Percentiles rank a stretch among this genome's conserved stretches.
Evolutionary conservation across 2,329 filamentous ascomycete species (phyloP).

Genomic region (Fusarium compactum): DNA sequence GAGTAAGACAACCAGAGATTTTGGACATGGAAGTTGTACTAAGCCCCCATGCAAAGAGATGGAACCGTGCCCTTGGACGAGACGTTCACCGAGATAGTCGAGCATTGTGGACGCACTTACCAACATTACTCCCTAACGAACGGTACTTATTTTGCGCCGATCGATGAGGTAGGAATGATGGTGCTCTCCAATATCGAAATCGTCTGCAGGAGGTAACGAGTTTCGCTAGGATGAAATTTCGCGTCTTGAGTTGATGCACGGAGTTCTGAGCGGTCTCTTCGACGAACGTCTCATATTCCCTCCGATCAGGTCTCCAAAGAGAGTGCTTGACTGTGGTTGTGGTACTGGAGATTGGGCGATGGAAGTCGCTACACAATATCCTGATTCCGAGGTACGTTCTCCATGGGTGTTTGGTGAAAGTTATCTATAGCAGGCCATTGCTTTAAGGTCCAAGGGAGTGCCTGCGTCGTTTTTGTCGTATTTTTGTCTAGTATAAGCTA

Average conservation of each 20-base stretch:
- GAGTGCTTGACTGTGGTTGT: conserved; percentile 79
- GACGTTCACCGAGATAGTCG: conserved; percentile 68
- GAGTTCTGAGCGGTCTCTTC: conserved; percentile 72
- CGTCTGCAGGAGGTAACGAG: conserved; percentile 23
- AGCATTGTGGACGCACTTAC: conserved; percentile 72
- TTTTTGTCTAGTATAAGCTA: not conserved
- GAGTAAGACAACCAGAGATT: conserved; percentile 47
- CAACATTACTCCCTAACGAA: conserved; percentile 76
- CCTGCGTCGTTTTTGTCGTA: not conserved
- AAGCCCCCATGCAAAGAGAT: conserved; percentile 54
- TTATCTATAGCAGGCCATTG: not conserved
- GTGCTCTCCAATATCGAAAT: not conserved
- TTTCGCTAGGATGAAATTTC: conserved; percentile 73
- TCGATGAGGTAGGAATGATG: conserved; percentile 72
- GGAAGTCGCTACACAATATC: conserved; percentile 74
- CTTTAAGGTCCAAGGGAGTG: not conserved
- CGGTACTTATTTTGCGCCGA: conserved; percentile 73
- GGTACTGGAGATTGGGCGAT: conserved; percentile 78
- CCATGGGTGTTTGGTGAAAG: not conserved
- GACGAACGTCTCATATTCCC: conserved; percentile 77
- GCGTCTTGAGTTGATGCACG: conserved; percentile 72
- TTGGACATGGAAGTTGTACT: conserved; percentile 35
- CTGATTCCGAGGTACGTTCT: conserved; percentile 70
- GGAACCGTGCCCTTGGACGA: conserved; percentile 68
- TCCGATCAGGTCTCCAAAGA: conserved; percentile 67